Base-by-base conservation (phyloP, 2,329 filamentous ascomycete species). In the Fonsecaea pedrosoi region DNA sequence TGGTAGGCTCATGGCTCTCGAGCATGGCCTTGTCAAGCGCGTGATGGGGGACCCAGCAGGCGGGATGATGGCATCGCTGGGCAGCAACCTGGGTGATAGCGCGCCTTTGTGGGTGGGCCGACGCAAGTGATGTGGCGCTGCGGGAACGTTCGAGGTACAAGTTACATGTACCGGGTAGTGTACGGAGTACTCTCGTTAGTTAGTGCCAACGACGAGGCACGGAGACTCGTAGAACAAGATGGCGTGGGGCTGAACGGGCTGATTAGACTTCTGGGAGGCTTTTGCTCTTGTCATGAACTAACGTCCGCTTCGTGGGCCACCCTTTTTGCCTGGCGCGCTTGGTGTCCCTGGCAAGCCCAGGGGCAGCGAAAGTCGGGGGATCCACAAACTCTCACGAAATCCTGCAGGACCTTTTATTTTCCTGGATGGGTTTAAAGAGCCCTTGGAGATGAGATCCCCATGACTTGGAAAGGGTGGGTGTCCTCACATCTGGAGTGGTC, bases 21-120 rank as follows among this genome's bases (percentile, higher is more conserved):
- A 66, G 62, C 55, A 66, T 62, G 25, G 57, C 63, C 64, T 55
- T 66, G 60, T 58, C 63, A 66, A 66, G 66, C 66, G 68, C 68
- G 66, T 67, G 65, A 68, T 68, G 65, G 65, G 60, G 25, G 25
- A 25, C 60, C 66, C 66, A 60, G 50, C 60, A 64, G 58, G 66
- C 68, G 68, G 68, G 66, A 70, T 70, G 62, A 64, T 68, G 66
- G 60, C 68, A 70, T 66, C 63, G 37, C 68, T 70, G 68, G 68
- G 68, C 64, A 70, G 62, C 66, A 66, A 66, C 57, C 15, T 42
- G 25, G 48, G 61, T 64, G 59, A 66, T 70, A 68, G 68, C 63
- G 65, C 61, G 56, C 21, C 54, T 38, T 48, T 38, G 25, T 50
- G 60, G 61, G 58, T 50, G 45, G 45, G 42, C 45, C 60, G 25